These are phyloP conservation scores for Hygrophoropsis aurantiaca DNA, from an alignment of 768 basidiomycete species.

Conservation along the genomic window DNA sequence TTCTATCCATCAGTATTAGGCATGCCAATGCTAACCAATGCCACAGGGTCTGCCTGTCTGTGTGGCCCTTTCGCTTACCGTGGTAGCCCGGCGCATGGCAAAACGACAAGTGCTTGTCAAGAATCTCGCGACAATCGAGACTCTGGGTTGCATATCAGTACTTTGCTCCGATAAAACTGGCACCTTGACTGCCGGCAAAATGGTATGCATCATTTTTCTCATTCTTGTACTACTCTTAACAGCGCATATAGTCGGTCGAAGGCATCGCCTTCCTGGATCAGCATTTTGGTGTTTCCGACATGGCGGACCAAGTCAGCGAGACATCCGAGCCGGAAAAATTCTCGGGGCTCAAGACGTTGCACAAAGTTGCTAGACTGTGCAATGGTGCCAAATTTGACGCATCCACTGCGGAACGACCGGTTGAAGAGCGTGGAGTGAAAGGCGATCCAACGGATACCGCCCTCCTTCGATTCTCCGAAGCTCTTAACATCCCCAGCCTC, in stretches of 20 bases:
- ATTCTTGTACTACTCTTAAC: background rate
- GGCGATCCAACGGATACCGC: constrained; percentile 48
- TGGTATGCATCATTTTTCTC: constrained; percentile 22
- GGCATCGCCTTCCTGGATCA: constrained; percentile 28
- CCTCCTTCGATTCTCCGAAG: constrained; percentile 41
- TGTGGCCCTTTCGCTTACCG: constrained; percentile 53
- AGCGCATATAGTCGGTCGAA: constrained; percentile 24
- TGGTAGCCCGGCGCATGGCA: constrained; percentile 43
- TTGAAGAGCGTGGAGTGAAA: constrained; percentile 21
- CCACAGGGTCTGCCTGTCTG: constrained; percentile 56
- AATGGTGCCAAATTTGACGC: constrained; percentile 48
- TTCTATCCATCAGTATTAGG: constrained; percentile 49
- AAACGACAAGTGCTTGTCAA: constrained; percentile 54
- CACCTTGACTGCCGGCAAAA: constrained; percentile 49
- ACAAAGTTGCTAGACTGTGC: constrained; percentile 44
- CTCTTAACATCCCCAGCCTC: constrained; percentile 7
- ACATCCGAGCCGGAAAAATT: constrained; percentile 11
- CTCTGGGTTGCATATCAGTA: constrained; percentile 60
- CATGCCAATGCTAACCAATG: constrained; percentile 28
- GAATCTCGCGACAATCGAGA: constrained; percentile 65
- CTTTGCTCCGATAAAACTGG: constrained; percentile 60
- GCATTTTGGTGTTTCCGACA: constrained; percentile 12
- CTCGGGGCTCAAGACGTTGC: constrained; percentile 19
- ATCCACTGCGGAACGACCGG: constrained; percentile 1
- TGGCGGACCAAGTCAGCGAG: constrained; percentile 7